phyloP scores from a whole-genome alignment of 2,329 filamentous ascomycete genomes.

The Colletotrichum sp. region DNA sequence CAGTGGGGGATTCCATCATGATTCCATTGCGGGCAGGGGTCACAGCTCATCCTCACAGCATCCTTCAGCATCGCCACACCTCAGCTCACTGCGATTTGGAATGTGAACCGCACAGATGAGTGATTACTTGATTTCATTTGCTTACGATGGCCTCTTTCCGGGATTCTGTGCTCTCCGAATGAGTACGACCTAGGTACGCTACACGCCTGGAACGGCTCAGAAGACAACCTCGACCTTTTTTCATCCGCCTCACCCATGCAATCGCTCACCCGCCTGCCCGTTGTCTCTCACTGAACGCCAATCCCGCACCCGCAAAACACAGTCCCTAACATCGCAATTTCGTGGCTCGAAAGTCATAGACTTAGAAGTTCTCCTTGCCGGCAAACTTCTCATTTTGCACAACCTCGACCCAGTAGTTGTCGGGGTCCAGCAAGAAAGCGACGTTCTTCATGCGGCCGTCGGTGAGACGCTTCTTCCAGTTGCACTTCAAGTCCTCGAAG shows the following conservation, averaged over 20 bases:
- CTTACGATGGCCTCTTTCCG: not conserved
- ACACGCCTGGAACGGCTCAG: not conserved
- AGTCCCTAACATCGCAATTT: not conserved
- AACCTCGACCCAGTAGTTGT: constrained; percentile 82
- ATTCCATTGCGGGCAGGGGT: not conserved
- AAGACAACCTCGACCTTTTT: not conserved
- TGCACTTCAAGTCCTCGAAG: constrained; percentile 81
- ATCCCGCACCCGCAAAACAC: not conserved
- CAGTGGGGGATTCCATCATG: not conserved
- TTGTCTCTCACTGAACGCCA: not conserved
- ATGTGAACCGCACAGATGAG: not conserved
- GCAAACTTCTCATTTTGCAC: constrained; percentile 79
- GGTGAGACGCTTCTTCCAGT: constrained; percentile 94
- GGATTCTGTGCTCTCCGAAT: not conserved
- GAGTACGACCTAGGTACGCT: not conserved
- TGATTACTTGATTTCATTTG: not conserved
- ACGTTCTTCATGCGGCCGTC: constrained; percentile 94
- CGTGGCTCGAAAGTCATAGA: not conserved
- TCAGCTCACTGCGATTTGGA: not conserved
- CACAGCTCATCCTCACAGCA: not conserved
- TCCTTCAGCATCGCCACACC: not conserved
- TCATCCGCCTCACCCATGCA: not conserved
- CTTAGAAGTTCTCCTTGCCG: constrained; percentile 57
- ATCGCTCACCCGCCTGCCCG: not conserved
- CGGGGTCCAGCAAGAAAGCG: constrained; percentile 88